Percentiles rank a stretch among this genome's conserved stretches.
These are phyloP conservation scores for Talaromyces atroroseus DNA, from an alignment of 2,329 filamentous ascomycete species.

Conservation along the genomic window DNA sequence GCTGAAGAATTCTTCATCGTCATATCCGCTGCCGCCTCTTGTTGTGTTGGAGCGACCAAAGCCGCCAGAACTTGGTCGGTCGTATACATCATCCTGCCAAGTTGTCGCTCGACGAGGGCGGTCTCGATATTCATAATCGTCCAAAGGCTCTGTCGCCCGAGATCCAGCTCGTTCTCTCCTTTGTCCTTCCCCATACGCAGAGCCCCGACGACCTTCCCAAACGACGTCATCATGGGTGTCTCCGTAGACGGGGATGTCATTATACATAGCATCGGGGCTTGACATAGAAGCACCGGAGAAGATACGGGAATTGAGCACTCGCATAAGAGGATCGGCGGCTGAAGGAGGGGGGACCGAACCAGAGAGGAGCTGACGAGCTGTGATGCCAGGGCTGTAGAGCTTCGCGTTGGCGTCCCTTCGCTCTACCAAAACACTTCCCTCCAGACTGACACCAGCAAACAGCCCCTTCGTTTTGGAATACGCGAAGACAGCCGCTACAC, in stretches of 20 bases:
- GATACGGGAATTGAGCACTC: slow-evolving; percentile 73
- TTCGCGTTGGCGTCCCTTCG: slow-evolving; percentile 95
- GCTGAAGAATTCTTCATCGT: slow-evolving; percentile 37
- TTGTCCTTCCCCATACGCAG: slow-evolving; percentile 63
- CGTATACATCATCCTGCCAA: slow-evolving; percentile 48
- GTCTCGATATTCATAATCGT: slow-evolving; percentile 54
- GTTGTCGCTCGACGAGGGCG: slow-evolving; percentile 43
- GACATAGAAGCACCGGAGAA: slow-evolving; percentile 63
- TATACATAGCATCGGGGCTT: slow-evolving; percentile 70
- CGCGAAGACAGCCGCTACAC: slow-evolving; percentile 87
- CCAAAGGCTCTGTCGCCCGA: slow-evolving; percentile 22
- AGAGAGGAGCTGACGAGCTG: slow-evolving; percentile 73
- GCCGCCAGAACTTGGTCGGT: slow-evolving; percentile 32
- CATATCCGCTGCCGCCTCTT: slow-evolving; percentile 24
- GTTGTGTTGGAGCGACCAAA: slow-evolving; percentile 32
- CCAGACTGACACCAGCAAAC: slow-evolving; percentile 90
- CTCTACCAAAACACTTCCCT: slow-evolving; percentile 90
- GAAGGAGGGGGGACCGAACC: slow-evolving; percentile 73
- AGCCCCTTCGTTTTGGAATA: slow-evolving; percentile 98
- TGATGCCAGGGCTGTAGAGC: slow-evolving; percentile 78
- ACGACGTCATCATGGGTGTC: slow-evolving; percentile 74
- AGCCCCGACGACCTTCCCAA: slow-evolving; percentile 71
- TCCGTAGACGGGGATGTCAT: slow-evolving; percentile 86
- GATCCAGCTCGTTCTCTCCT: slow-evolving; percentile 51
- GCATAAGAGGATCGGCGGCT: slow-evolving; percentile 77